Evolutionary conservation across 305 asterid genomes (phyloP).

Genomic region (Rubia tinctorum): DNA sequence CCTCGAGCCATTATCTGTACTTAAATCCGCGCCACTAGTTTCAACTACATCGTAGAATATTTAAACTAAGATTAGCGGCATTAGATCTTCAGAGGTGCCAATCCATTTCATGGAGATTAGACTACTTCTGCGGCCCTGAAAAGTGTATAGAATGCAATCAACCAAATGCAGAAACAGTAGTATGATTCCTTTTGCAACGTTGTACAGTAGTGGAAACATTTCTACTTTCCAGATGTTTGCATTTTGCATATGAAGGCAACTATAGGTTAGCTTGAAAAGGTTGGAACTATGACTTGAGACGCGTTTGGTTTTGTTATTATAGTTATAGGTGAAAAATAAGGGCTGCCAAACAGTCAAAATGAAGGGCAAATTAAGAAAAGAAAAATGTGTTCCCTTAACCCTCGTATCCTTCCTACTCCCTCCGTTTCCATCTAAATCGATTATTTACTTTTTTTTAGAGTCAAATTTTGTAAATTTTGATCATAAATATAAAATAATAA

Average conservation of each 20-base stretch:
- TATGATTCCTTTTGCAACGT: not conserved
- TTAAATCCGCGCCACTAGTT: not conserved
- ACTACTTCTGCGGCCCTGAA: not conserved
- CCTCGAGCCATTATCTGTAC: not conserved
- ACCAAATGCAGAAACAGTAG: conserved; percentile 5
- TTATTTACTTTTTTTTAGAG: no score
- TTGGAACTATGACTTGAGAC: not conserved
- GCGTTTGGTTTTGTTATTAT: not conserved
- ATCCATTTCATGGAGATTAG: not conserved
- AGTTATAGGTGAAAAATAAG: not conserved
- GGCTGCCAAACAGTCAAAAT: not conserved
- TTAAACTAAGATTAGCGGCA: not conserved
- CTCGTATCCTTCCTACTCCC: no score
- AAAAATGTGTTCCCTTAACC: no score
- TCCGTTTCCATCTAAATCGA: no score
- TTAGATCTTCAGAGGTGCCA: not conserved
- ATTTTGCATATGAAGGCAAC: not conserved
- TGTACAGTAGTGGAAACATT: not conserved
- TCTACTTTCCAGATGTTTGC: not conserved
- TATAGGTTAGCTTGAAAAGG: not conserved
- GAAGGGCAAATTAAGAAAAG: not conserved
- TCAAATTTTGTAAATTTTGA: no score
- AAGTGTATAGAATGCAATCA: not conserved
- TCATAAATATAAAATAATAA: no score
- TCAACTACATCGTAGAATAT: not conserved